These are phyloP conservation scores for Puccinia polysora DNA, from an alignment of 1,284 basidiomycete genomes.

Conservation along the genomic window DNA sequence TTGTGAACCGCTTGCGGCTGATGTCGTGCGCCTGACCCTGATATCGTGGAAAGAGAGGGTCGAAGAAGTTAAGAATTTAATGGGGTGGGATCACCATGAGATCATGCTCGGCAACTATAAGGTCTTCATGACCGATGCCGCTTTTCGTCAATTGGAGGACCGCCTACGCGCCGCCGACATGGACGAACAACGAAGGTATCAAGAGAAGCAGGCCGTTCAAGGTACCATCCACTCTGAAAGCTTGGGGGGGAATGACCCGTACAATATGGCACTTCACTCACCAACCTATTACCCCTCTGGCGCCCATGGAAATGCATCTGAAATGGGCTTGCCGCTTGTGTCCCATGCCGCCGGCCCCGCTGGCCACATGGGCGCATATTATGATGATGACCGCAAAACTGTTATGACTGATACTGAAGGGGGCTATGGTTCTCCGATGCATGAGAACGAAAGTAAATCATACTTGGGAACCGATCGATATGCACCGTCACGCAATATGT, in stretches of 20 bases:
- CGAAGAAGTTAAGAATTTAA: conserved; percentile 58
- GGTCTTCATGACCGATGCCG: conserved; percentile 80
- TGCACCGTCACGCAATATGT: conserved; percentile 90
- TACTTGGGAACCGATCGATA: conserved; percentile 83
- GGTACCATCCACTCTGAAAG: conserved; percentile 66
- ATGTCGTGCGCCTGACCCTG: conserved; percentile 52
- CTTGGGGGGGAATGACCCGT: conserved; percentile 61
- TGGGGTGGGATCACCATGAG: conserved; percentile 67
- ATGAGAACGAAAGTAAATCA: conserved; percentile 68
- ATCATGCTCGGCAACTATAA: conserved; percentile 74
- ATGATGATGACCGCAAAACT: conserved; percentile 68
- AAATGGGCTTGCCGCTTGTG: conserved; percentile 64
- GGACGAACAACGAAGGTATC: conserved; percentile 63
- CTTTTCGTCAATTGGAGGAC: conserved; percentile 88
- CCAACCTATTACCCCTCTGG: conserved; percentile 51
- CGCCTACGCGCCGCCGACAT: conserved; percentile 73
- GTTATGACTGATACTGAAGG: conserved; percentile 72
- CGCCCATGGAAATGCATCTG: conserved; percentile 52
- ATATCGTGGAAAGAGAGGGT: conserved; percentile 54
- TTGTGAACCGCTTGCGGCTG: conserved; percentile 55
- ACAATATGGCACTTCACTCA: conserved; percentile 62
- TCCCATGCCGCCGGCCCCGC: conserved; percentile 66
- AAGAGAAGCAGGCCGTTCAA: conserved; percentile 62
- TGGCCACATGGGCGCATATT: conserved; percentile 58
- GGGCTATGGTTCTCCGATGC: conserved; percentile 44